phyloP scores from a whole-genome alignment of 805 yeast genomes.

The Kuraishia capsulata region DNA sequence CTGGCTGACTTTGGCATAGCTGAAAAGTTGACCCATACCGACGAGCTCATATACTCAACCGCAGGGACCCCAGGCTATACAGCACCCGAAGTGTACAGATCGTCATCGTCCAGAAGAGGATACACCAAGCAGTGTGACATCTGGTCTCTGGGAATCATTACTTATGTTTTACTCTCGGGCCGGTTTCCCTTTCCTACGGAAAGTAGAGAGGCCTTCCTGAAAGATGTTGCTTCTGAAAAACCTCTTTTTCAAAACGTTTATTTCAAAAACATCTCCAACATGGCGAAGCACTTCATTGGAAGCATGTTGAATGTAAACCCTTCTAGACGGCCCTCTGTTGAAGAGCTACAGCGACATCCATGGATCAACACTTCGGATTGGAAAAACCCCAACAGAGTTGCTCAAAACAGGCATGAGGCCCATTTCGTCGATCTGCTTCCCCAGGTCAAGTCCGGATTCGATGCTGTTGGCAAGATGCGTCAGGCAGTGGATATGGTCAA shows the following conservation, averaged over 20 bases:
- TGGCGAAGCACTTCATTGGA: conserved; percentile 73
- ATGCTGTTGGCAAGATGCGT: too few relatives aligned
- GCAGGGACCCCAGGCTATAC: conserved; percentile 91
- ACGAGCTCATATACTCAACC: conserved; percentile 44
- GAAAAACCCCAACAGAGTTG: too few relatives aligned
- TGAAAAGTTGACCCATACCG: conserved; percentile 50
- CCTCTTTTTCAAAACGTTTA: conserved; percentile 82
- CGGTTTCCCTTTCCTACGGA: conserved; percentile 69
- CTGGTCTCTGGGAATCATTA: conserved; percentile 91
- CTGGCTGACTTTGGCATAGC: conserved; percentile 97
- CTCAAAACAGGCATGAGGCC: too few relatives aligned
- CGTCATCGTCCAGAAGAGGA: conserved; percentile 15
- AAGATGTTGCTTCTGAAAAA: conserved; percentile 63
- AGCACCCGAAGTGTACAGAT: conserved; percentile 82
- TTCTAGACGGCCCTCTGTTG: conserved; percentile 56
- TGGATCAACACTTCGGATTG: conserved; percentile 67
- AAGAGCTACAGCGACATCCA: conserved; percentile 53
- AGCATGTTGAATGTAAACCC: conserved; percentile 65
- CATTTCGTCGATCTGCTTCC: too few relatives aligned
- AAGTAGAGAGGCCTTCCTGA: conserved; percentile 67
- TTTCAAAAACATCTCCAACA: conserved; percentile 74
- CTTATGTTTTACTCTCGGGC: conserved; percentile 85
- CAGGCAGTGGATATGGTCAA: too few relatives aligned
- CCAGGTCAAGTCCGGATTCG: too few relatives aligned
- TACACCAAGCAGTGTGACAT: conserved; percentile 95